Evolutionary conservation across 2,329 filamentous ascomycete species (phyloP).

Genomic region (Aspergillus arachidicola): DNA sequence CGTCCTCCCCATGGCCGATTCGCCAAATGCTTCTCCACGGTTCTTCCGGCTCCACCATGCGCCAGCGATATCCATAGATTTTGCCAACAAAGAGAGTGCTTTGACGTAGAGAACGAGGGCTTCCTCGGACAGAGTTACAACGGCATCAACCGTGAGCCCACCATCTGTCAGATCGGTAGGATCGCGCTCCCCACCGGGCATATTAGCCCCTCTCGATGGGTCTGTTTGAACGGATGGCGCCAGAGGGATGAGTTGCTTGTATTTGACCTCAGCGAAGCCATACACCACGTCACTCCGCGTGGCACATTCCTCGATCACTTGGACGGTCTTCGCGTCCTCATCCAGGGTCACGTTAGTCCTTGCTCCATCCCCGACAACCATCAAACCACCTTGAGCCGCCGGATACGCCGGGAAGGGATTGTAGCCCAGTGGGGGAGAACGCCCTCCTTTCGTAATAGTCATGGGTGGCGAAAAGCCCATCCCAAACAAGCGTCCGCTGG

Average conservation of each 20-base stretch:
- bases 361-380: constrained; percentile 64
- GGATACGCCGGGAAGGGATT: constrained; percentile 85
- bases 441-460: constrained; percentile 47
- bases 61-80: constrained; percentile 93
- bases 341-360: constrained; percentile 66
- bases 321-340: constrained; percentile 77
- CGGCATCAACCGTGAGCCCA: constrained; percentile 80
- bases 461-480: constrained; percentile 55
- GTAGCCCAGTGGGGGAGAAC: constrained; percentile 50
- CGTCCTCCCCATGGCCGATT: constrained; percentile 48
- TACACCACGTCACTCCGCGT: constrained; percentile 95
- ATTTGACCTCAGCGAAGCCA: constrained; percentile 97
- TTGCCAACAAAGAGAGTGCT: constrained; percentile 82
- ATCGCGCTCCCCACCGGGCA: constrained; percentile 33
- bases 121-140: constrained; percentile 87
- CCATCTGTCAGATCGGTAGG: constrained; percentile 65
- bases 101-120: constrained; percentile 96
- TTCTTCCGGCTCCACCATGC: constrained; percentile 86
- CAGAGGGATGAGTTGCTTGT: constrained; percentile 90
- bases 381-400: constrained; percentile 69
- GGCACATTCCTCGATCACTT: constrained; percentile 86
- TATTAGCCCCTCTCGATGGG: constrained; percentile 28
- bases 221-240: constrained; percentile 65
- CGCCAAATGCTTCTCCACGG: constrained; percentile 60
- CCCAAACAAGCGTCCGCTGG: constrained; percentile 65